Percentiles rank a stretch among this genome's conserved stretches.
These are phyloP conservation scores for Micractinium sp. DNA, from an alignment of 139 green algal genomes.

Conservation along the genomic window DNA sequence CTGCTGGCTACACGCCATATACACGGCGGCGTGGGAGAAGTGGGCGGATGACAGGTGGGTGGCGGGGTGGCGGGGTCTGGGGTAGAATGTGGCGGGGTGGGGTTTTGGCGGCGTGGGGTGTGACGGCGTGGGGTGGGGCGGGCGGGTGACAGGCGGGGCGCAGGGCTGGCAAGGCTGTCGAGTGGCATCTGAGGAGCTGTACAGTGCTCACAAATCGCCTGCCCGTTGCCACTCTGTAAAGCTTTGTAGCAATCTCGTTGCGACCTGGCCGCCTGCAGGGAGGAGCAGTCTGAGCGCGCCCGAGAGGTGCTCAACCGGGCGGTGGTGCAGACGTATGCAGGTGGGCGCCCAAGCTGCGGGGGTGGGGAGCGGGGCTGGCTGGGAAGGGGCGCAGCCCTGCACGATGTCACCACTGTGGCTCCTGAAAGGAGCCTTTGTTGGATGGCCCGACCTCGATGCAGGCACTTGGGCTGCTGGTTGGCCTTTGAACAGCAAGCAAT, in stretches of 20 bases:
- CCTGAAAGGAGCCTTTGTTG: not conserved
- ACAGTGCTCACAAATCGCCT: too few species aligned
- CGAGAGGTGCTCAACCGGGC: not conserved
- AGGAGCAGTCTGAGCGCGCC: slow-evolving; percentile 5
- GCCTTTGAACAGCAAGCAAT: too few species aligned
- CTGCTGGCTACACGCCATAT: slow-evolving; percentile 27
- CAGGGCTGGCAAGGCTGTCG: too few species aligned
- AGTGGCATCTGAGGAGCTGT: too few species aligned
- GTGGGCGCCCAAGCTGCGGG: not conserved
- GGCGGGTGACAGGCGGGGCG: too few species aligned
- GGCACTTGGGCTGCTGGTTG: too few species aligned
- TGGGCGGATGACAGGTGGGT: slow-evolving; percentile 16
- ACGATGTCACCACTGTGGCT: not conserved
- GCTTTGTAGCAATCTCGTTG: not conserved
- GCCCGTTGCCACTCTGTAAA: not conserved
- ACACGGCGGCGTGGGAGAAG: not conserved
- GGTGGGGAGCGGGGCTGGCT: not conserved
- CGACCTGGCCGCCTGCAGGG: not conserved
- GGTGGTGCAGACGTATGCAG: slow-evolving; percentile 8
- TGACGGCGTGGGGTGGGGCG: too few species aligned
- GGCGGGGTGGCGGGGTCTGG: too few species aligned
- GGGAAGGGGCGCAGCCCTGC: not conserved
- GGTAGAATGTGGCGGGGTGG: too few species aligned
- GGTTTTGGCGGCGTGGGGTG: too few species aligned
- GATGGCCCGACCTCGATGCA: not conserved